Evolutionary conservation across 2,329 filamentous ascomycete genomes (phyloP), one percentile per base, ranked within the genome.

Genomic region (Ceratocystis cacaofunesta): DNA sequence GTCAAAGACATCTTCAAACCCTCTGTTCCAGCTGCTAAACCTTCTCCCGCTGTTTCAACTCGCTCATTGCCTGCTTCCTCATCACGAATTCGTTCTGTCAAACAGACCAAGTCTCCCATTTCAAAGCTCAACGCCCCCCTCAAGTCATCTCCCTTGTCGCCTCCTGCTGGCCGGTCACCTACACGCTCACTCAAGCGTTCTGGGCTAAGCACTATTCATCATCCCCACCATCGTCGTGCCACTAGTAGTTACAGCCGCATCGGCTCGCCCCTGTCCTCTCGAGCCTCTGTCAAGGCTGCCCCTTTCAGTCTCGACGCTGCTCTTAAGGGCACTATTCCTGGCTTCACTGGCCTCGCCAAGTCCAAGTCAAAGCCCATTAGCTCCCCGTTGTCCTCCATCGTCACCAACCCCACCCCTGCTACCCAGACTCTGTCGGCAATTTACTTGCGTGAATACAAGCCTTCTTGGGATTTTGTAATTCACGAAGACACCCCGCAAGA

Each of bases 401-500:
- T 73, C 67, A 72, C 69, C 66, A 62, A 69, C 68, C 66, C 70
- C 48, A 63, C 71, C 52, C 66, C 69, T 30, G 28, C 69, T 17
- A 50, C 68, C 57, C 66, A 69, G 61, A 70, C 68, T 41, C 68
- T 69, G 48, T 69, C 68, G 32, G 62, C 67, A 17, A 58, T 58
- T 36, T 58, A 58, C 28, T 36, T 52, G 25, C 72, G 78, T 25
- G 78, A 81, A 64, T 74, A 80, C 70, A 83, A 87, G 72, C 80
- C 84, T 43, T 81, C 81, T 66, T 96, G 91, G 92, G 88, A 88
- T 78, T 97, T 99, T 73, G 88, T 92, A 67, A 97, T 99, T 71
- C 87, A 96, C 73, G 90, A 96, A 73, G 92, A 99, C 74, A 90
- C 89, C 0, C 84, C 88, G 6, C 89, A 96, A 73, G 89, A 96